A percentile compares a stretch with the other conserved stretches of the same genome.
Conservation (phyloP, 805 yeast species). For the Monosporozyma unispora region DNA sequence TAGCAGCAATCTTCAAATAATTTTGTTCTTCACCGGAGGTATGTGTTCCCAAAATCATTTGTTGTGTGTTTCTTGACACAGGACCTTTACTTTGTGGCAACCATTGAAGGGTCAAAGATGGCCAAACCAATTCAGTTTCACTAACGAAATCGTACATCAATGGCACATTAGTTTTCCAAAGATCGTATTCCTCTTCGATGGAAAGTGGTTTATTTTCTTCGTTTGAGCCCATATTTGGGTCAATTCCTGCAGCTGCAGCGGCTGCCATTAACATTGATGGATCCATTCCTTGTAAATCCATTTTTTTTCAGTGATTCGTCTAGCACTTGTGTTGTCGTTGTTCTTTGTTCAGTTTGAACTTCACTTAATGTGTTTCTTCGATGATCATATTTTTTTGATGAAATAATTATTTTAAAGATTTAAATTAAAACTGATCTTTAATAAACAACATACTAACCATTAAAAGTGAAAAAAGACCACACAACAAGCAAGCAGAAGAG, state of each 20-base stretch:
- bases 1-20: conserved; percentile 55
- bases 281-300: background rate
- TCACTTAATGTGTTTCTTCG: background rate
- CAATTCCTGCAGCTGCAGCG: background rate
- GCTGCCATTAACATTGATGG: conserved; percentile 1
- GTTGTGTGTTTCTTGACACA: conserved; percentile 33
- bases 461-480: background rate
- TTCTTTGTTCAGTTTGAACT: background rate
- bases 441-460: background rate
- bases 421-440: background rate
- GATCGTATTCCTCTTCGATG: conserved; percentile 50
- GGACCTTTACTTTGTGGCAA: conserved; percentile 36
- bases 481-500: background rate
- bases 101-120: conserved; percentile 75
- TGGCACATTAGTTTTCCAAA: conserved; percentile 76
- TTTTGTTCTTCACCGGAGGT: conserved; percentile 62
- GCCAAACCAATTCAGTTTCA: conserved; percentile 76
- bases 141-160: conserved; percentile 77
- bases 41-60: conserved; percentile 60
- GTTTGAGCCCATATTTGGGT: background rate
- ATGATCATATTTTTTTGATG: background rate
- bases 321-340: too few relatives aligned
- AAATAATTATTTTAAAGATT: background rate
- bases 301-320: too few relatives aligned
- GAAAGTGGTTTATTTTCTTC: conserved; percentile 14